Evolutionary conservation across 1,284 basidiomycete genomes (phyloP).

Genomic region (Meira miltonrushii): DNA sequence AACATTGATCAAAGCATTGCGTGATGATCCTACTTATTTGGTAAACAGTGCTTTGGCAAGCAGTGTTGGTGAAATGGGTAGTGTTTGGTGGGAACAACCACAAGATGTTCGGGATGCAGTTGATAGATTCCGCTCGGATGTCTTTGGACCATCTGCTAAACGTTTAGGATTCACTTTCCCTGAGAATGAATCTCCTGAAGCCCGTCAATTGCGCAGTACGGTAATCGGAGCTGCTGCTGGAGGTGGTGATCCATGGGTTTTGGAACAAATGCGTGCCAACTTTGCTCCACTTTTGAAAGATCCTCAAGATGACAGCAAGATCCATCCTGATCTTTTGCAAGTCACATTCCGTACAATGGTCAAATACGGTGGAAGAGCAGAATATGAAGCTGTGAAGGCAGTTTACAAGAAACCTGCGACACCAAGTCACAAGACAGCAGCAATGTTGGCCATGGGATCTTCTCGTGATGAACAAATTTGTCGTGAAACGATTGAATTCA

Average conservation of each 20-base stretch:
- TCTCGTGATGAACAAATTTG: constrained; percentile 41
- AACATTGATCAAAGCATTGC: constrained; percentile 65
- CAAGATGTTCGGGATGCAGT: constrained; percentile 57
- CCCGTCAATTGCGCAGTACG: constrained; percentile 69
- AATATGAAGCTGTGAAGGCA: constrained; percentile 61
- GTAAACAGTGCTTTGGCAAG: constrained; percentile 34
- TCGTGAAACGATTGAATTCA: constrained; percentile 49
- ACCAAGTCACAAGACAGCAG: constrained; percentile 57
- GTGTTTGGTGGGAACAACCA: constrained; percentile 80
- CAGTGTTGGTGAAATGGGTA: constrained; percentile 43
- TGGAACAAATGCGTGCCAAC: constrained; percentile 64
- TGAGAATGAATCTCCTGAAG: constrained; percentile 66
- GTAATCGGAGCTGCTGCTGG: constrained; percentile 66
- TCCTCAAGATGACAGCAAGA: constrained; percentile 66
- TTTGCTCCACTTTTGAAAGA: constrained; percentile 70
- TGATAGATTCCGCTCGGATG: constrained; percentile 52
- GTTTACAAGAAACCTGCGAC: constrained; percentile 62
- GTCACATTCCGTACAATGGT: constrained; percentile 56
- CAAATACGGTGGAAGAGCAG: constrained; percentile 67
- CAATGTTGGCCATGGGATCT: constrained; percentile 51
- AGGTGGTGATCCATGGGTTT: constrained; percentile 43
- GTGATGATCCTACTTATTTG: constrained; percentile 53
- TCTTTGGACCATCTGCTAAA: constrained; percentile 75
- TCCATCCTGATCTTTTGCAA: constrained; percentile 59
- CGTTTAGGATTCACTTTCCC: constrained; percentile 74